These are phyloP conservation scores for Bruguiera sexangula DNA, from an alignment of 345 rosid genomes.

Conservation along the genomic window DNA sequence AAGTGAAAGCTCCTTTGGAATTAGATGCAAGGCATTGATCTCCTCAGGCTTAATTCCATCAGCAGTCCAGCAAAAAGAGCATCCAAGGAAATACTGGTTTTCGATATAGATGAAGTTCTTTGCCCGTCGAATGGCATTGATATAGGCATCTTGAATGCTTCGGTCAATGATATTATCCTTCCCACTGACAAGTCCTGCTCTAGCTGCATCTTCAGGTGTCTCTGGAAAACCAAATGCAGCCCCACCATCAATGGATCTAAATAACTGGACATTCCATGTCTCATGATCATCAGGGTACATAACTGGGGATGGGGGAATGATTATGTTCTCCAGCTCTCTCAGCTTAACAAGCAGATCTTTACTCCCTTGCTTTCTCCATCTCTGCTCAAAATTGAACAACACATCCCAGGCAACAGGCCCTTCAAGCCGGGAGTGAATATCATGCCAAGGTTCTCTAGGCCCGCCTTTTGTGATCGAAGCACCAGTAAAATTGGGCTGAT, in stretches of 20 bases:
- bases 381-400: conserved; percentile 85
- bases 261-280: conserved; percentile 87
- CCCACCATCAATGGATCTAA: conserved; percentile 97
- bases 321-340: conserved; percentile 70
- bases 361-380: conserved; percentile 95
- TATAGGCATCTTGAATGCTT: conserved; percentile 94
- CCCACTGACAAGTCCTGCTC: conserved; percentile 92
- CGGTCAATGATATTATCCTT: conserved; percentile 94
- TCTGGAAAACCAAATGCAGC: conserved; percentile 98
- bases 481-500: conserved; percentile 85
- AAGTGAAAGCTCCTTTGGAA: conserved; percentile 90
- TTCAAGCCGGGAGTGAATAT: conserved; percentile 90
- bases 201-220: conserved; percentile 92
- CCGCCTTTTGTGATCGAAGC: conserved; percentile 91
- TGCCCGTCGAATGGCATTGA: conserved; percentile 93
- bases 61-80: conserved; percentile 79
- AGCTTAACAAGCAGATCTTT: conserved; percentile 71
- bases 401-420: conserved; percentile 99
- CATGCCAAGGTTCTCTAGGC: conserved; percentile 99
- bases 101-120: conserved; percentile 90
- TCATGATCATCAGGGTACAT: conserved; percentile 71
- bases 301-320: conserved; percentile 91
- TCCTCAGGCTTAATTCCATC: conserved; percentile 90
- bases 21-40: conserved; percentile 73
- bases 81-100: conserved; percentile 95